Evolutionary conservation across 495 filamentous ascomycete genomes (phyloP).

Genomic region (Aspergillus affinis): DNA sequence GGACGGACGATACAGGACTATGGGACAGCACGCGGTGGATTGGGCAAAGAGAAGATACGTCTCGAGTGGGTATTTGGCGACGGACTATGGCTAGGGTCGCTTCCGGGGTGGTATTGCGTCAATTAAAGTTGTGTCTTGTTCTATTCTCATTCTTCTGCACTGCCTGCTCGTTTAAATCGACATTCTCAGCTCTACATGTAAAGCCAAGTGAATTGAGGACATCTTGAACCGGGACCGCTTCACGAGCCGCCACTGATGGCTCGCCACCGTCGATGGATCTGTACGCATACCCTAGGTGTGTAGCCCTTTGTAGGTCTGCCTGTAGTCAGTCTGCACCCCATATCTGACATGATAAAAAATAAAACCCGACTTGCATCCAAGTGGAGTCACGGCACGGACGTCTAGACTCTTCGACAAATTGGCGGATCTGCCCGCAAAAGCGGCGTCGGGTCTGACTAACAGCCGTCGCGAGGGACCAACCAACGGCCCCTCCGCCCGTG

Average conservation of each 20-base stretch:
- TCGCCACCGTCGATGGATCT: no score
- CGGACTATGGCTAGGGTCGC: slow-evolving; percentile 52
- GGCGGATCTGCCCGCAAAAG: not conserved
- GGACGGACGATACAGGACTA: slow-evolving; percentile 9
- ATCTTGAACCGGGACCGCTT: not conserved
- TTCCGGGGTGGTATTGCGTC: slow-evolving; percentile 54
- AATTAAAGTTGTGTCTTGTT: slow-evolving; percentile 31
- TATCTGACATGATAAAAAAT: no score
- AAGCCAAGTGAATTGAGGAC: slow-evolving; percentile 4
- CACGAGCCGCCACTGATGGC: no score
- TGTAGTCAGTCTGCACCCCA: no score
- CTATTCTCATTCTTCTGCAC: slow-evolving; percentile 16
- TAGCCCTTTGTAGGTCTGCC: no score
- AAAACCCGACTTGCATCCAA: no score
- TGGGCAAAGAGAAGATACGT: slow-evolving; percentile 14
- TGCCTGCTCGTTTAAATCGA: not conserved
- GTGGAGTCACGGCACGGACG: not conserved
- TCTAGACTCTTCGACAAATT: not conserved
- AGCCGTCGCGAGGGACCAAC: not conserved
- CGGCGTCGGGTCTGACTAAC: not conserved
- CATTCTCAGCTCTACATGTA: slow-evolving; percentile 12
- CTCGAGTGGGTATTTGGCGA: slow-evolving; percentile 41
- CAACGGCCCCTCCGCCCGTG: not conserved
- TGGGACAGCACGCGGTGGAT: slow-evolving; percentile 10
- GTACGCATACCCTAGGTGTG: no score